A percentile compares a stretch with the other conserved stretches of the same genome.
phyloP scores from a whole-genome alignment of 805 yeast genomes.

The Lipomyces yamadae region DNA sequence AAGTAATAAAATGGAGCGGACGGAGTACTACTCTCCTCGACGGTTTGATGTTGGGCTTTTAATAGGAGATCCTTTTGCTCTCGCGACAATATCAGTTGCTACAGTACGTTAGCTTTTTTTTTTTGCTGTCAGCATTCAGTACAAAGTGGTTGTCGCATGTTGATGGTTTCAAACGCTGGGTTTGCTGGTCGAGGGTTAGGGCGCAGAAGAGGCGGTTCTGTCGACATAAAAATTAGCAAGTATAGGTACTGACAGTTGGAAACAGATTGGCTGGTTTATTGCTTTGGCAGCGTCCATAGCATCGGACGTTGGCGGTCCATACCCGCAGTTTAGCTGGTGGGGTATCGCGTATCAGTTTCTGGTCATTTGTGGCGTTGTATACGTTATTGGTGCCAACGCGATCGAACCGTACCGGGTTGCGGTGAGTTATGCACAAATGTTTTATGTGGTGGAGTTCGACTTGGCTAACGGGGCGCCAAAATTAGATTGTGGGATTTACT shows the following conservation, averaged over 20 bases:
- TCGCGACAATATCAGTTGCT: conserved; percentile 77
- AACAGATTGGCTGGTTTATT: conserved; percentile 76
- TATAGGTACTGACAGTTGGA: neutral
- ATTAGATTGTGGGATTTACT: conserved; percentile 58
- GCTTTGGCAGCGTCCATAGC: conserved; percentile 87
- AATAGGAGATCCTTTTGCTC: conserved; percentile 84
- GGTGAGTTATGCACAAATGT: conserved; percentile 43
- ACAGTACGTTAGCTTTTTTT: conserved; percentile 39
- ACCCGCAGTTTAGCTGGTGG: conserved; percentile 96
- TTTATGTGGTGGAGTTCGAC: neutral
- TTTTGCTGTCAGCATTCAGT: neutral
- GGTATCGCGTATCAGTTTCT: conserved; percentile 80
- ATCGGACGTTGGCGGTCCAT: conserved; percentile 51
- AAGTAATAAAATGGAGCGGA: conserved; percentile 1
- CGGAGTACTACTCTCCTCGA: conserved; percentile 1
- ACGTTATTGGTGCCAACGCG: conserved; percentile 62
- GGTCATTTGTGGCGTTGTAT: conserved; percentile 56
- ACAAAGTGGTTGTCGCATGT: neutral
- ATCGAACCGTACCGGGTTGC: conserved; percentile 67
- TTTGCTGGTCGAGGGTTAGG: neutral
- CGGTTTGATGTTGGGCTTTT: conserved; percentile 43
- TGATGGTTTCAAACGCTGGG: neutral
- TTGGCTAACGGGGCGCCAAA: neutral
- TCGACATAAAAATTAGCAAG: too few species aligned
- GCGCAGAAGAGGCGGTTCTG: neutral